Base-by-base conservation (phyloP, 352 stramenopile species). In the Peronospora destructor region DNA sequence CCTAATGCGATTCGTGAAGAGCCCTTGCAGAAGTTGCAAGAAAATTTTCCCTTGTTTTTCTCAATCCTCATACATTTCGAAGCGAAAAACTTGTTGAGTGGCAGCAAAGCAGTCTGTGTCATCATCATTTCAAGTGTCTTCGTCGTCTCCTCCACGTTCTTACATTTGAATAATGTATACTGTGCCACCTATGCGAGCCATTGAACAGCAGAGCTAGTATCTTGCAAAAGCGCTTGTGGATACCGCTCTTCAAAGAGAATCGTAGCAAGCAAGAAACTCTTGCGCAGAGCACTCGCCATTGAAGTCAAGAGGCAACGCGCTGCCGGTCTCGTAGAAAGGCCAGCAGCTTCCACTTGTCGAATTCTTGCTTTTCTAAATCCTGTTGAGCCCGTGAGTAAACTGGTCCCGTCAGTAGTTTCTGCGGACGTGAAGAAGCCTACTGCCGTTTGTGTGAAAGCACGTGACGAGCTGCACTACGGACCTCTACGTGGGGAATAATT, bases 1-100 rank as follows among this genome's bases (percentile, higher is more conserved):
- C 32, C 61, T 82, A 7, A 87, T 55, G 21, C 62, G 58, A 33
- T 74, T 64, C 8, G 65, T 77, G 50, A 87, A 82, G 0, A 87
- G 52, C 1, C 66, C 63, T 36, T 84, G 76, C n/a, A 84, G 30
- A 7, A 84, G 45, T 32, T 65, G 58, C 8, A 78, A 48, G 29
- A 84, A 82, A n/a, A 59, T 32, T 45, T 13, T 69, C 48, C 1
- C 46, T 60, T 38, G 9, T 36, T 7, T 1, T 7, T 21, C 36
- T 45, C 29, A 80, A 69, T 1, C 51, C 60, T 29, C 1, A 34
- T 2, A 84, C 50, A 29, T 61, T 52, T 10, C 11, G 17, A 0
- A 86, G 42, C 0, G 53, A 56, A 21, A 56, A 21, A 84, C 61
- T 16, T 61, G 33, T 4, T 52, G 33, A 5, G 83, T 61, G 0